Percentiles rank a stretch among this genome's conserved stretches.
These are phyloP conservation scores for Coemansia sp. DNA, from an alignment of 192 early-diverging fungal species.

Conservation along the genomic window DNA sequence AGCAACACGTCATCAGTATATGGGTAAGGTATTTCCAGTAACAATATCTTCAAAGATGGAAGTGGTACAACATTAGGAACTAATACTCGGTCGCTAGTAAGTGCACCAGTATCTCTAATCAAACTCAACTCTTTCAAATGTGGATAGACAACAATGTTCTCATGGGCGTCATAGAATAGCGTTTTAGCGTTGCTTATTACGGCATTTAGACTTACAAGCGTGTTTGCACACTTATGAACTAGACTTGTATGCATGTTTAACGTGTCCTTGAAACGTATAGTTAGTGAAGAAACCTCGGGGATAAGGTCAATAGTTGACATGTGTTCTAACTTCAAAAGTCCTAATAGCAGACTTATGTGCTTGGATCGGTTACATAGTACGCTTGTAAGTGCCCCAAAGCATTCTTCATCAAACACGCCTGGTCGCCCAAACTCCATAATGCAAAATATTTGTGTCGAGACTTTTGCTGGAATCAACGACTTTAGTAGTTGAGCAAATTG, in stretches of 20 bases:
- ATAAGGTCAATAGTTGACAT: not conserved
- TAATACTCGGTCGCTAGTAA: not conserved
- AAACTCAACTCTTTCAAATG: not conserved
- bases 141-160: not conserved
- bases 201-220: not conserved
- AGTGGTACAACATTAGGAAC: not conserved
- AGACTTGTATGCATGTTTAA: not conserved
- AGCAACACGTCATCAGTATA: conserved; percentile 16
- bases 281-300: not conserved
- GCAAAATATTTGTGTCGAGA: too few species aligned
- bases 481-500: not conserved
- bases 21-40: not conserved
- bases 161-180: not conserved
- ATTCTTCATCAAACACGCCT: too few species aligned
- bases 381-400: too few species aligned
- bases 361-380: too few species aligned
- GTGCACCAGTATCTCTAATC: not conserved
- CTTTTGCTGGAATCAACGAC: not conserved
- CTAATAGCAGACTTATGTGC: too few species aligned
- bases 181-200: not conserved
- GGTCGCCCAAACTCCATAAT: too few species aligned
- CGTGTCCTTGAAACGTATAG: not conserved
- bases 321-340: too few species aligned
- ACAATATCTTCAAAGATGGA: not conserved
- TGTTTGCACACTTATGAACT: not conserved